Base-by-base conservation (phyloP, 257 asterid genomes). In the Fraxinus anomala region DNA sequence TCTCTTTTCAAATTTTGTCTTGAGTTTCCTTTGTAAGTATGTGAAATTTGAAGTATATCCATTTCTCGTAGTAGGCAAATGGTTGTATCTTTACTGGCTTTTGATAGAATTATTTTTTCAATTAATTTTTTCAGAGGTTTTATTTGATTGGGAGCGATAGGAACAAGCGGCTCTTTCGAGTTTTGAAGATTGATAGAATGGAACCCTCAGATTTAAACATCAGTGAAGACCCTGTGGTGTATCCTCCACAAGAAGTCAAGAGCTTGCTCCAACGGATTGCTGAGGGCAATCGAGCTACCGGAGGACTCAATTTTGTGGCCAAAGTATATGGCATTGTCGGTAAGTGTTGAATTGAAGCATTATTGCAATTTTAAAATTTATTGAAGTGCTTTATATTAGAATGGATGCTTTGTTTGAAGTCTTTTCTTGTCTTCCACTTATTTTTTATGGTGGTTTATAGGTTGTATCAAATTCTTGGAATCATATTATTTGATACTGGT, bases 261-360 rank as follows among this genome's bases (percentile, higher is more conserved):
- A 93, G 87, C 87, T 85, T 96, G 89, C 96, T 96, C 79, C 97
- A 96, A 77, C 75, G 99, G 82, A 89, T 96, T 81, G 91, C 92
- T 51, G 99, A 96, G 88, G 98, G 99, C 30, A 96, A 96, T 85
- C 92, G 97, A 83, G 97, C 98, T 61, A 96, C 98, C 5, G 99
- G 99, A 76, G 98, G 99, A 36, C 87, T 96, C 79, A 89, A 80
- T 80, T 91, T 92, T 78, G 97, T 92, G 34, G 96, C 94, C 82
- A 93, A 96, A 90, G 97, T 93, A 49, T 96, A 96, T 87, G 99
- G 99, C 88, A 96, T 96, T 83, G 98, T 88, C 63, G 99, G 98
- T 96, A 80, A 85, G 97, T 84, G 73, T 56, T 44, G 76, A 66
- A 77, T 65, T 56, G 79, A 74, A 68, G 39, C 34, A 19, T 26